Percentiles rank a stretch among this genome's conserved stretches.
Conservation (phyloP, 2,329 filamentous ascomycete genomes). For the Cercospora citrullina region DNA sequence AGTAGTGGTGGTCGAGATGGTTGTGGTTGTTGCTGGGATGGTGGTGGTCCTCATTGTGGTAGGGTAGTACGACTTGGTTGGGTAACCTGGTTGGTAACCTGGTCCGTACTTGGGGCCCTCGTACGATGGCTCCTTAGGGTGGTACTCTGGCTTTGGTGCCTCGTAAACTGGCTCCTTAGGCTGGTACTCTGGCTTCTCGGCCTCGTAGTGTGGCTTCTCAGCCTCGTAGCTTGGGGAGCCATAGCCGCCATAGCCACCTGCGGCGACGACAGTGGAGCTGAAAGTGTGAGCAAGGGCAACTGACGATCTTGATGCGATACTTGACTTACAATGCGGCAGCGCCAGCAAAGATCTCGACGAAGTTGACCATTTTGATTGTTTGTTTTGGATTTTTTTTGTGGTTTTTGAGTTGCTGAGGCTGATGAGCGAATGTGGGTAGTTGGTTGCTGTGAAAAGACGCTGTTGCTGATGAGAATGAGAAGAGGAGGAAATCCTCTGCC, state of each 20-base stretch:
- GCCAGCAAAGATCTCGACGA: slow-evolving; percentile 4
- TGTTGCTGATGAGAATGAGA: neutral
- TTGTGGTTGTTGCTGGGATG: neutral
- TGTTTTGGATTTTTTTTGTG: neutral
- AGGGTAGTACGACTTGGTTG: neutral
- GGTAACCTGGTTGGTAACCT: neutral
- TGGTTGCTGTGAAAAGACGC: neutral
- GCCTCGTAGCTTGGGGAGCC: neutral
- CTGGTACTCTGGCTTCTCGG: neutral
- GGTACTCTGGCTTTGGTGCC: neutral
- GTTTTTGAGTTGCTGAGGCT: neutral
- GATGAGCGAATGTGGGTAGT: slow-evolving; percentile 5
- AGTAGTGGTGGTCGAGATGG: neutral
- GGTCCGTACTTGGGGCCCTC: neutral
- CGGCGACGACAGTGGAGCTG: slow-evolving; percentile 5
- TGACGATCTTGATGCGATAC: neutral
- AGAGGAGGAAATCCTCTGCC: neutral
- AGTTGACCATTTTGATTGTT: slow-evolving; percentile 8
- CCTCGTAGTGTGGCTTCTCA: slow-evolving; percentile 1
- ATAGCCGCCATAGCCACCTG: neutral
- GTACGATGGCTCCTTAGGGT: neutral
- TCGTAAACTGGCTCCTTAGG: neutral
- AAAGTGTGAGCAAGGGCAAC: neutral
- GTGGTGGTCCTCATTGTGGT: neutral
- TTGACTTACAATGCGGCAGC: slow-evolving; percentile 4